A percentile compares a stretch with the other conserved stretches of the same genome.
Evolutionary conservation across 1,139 yeast species (phyloP).

Genomic region (Scheffersomyces segobiensis): DNA sequence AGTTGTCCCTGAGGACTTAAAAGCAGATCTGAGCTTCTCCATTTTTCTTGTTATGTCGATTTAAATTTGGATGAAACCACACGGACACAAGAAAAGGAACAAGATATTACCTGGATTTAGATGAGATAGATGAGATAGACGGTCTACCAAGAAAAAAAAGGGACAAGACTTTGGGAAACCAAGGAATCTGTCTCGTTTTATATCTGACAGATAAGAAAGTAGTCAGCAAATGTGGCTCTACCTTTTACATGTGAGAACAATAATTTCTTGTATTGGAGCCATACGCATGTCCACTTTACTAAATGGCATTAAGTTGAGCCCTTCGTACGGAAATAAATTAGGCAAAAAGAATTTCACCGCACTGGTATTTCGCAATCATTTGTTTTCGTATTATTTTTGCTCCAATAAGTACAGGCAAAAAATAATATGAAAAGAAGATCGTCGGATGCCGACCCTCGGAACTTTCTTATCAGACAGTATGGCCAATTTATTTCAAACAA

Average conservation of each 20-base stretch:
- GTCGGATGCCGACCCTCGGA: neutral
- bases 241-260: neutral
- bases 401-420: neutral
- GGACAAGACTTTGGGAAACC: neutral
- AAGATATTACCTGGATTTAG: neutral
- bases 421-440: neutral
- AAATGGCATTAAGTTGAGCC: neutral
- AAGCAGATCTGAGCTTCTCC: slow-evolving; percentile 19
- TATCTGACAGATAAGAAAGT: neutral
- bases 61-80: neutral
- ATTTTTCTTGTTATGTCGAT: slow-evolving; percentile 6
- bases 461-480: neutral
- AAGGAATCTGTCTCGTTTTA: neutral
- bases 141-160: neutral
- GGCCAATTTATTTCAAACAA: neutral
- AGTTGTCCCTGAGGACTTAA: slow-evolving; percentile 3
- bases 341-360: neutral
- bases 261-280: neutral
- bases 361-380: neutral
- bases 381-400: neutral
- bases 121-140: neutral
- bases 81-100: neutral
- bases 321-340: neutral
- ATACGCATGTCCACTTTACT: neutral
- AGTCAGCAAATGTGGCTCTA: neutral